Conservation (phyloP, 202 grass and related monocot genomes). For the Digitaria exilis region DNA sequence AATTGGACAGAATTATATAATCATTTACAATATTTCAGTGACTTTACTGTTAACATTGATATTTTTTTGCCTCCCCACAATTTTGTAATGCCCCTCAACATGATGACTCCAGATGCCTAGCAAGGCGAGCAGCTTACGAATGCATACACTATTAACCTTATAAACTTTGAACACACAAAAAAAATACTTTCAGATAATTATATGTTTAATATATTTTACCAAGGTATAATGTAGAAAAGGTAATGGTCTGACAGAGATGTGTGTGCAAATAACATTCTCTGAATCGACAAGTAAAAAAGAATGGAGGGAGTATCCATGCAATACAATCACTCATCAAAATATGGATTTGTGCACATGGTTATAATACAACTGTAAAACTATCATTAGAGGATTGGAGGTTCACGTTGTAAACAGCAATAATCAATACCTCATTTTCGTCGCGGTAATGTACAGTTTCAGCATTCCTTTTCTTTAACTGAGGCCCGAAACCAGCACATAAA, state of each 20-base stretch:
- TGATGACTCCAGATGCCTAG: neutral
- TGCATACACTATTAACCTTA: neutral
- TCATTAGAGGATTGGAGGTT: neutral
- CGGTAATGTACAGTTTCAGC: conserved; percentile 47
- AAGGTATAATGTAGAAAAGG: neutral
- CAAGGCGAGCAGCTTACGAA: neutral
- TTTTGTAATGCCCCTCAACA: neutral
- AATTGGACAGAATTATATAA: neutral
- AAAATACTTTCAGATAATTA: neutral
- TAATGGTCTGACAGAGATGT: neutral
- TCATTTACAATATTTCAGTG: neutral
- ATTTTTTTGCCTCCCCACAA: neutral
- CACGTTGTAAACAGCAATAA: conserved; percentile 17
- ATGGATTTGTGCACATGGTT: neutral
- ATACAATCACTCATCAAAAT: neutral
- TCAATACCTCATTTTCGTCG: conserved; percentile 76
- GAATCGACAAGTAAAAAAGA: neutral
- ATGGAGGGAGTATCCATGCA: neutral
- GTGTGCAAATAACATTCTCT: neutral
- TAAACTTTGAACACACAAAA: neutral
- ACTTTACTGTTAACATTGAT: neutral
- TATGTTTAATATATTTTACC: neutral
- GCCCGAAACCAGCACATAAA: conserved; percentile 85
- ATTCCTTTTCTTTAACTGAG: conserved; percentile 76
- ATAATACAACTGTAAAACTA: conserved; percentile 7